Conservation (phyloP, 768 basidiomycete genomes). For the Hypholoma sublateritium region DNA sequence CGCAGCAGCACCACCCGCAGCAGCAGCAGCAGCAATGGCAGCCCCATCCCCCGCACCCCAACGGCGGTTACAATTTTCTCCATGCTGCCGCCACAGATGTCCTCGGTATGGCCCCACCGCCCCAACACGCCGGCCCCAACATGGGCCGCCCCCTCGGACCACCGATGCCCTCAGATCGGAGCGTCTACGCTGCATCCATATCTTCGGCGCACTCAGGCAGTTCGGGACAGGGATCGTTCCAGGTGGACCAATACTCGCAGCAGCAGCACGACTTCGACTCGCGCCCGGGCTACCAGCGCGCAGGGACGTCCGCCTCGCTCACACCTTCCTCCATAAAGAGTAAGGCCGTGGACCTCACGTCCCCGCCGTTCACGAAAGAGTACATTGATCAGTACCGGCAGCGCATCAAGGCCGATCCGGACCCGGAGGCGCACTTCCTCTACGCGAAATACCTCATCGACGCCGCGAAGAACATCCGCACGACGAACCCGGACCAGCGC, state of each 20-base stretch:
- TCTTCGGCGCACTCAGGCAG: conserved; percentile 24
- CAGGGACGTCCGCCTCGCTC: conserved; percentile 57
- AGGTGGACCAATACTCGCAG: conserved; percentile 20
- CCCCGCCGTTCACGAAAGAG: conserved; percentile 90
- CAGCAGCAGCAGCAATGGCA: conserved; percentile 11
- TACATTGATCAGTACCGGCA: conserved; percentile 98
- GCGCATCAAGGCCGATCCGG: conserved; percentile 95
- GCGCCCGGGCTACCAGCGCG: conserved; percentile 56
- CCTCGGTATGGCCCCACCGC: conserved; percentile 73
- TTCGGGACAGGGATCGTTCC: conserved; percentile 19
- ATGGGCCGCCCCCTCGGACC: conserved; percentile 13
- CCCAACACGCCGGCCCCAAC: conserved; percentile 17
- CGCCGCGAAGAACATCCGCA: conserved; percentile 89
- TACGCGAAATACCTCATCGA: conserved; percentile 99
- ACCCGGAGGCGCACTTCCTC: conserved; percentile 95
- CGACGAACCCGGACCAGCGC: conserved; percentile 72
- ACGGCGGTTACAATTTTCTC: conserved; percentile 50
- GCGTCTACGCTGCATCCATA: conserved; percentile 24
- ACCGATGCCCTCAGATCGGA: conserved; percentile 20
- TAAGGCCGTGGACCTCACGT: conserved; percentile 79
- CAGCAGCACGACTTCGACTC: conserved; percentile 52
- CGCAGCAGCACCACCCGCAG: conserved; percentile 9
- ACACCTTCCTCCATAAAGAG: conserved; percentile 60
- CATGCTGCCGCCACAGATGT: conserved; percentile 81
- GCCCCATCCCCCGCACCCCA: background rate